These are phyloP conservation scores for Trypanosoma rangeli DNA, from an alignment of 208 protist species.

Conservation along the genomic window DNA sequence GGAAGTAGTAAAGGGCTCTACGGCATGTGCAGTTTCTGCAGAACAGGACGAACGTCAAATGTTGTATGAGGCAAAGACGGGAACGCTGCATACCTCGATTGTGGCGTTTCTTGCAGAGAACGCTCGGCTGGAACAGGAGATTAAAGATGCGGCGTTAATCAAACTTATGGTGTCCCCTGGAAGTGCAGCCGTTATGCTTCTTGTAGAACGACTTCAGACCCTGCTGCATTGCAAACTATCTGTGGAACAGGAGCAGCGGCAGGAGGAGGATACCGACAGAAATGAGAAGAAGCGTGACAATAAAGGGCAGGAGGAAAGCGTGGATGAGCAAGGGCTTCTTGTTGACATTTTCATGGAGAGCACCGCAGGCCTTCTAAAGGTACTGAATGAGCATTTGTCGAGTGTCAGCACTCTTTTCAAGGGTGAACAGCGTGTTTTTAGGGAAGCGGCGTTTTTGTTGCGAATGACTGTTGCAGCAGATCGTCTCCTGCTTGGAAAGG, in stretches of 20 bases:
- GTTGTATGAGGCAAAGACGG: slow-evolving; percentile 26
- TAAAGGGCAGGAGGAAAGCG: slow-evolving; percentile 7
- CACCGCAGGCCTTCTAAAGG: background rate
- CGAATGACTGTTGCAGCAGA: slow-evolving; percentile 17
- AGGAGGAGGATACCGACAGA: background rate
- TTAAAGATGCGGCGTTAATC: slow-evolving; percentile 31
- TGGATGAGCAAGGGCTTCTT: slow-evolving; percentile 12
- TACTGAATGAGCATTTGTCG: slow-evolving; percentile 11
- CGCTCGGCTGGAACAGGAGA: slow-evolving; percentile 43
- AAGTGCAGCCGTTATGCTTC: background rate
- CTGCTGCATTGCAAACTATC: background rate
- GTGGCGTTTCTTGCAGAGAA: slow-evolving; percentile 53
- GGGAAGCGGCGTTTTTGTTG: slow-evolving; percentile 15
- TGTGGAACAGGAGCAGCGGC: background rate
- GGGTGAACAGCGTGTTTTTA: slow-evolving; percentile 6
- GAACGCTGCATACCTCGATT: slow-evolving; percentile 38
- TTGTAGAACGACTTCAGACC: slow-evolving; percentile 13
- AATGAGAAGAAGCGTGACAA: background rate
- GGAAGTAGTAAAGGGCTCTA: slow-evolving; percentile 10
- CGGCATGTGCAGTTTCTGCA: slow-evolving; percentile 10
- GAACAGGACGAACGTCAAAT: slow-evolving; percentile 26
- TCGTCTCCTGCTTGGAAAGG: slow-evolving; percentile 16
- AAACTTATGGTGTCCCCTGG: slow-evolving; percentile 8
- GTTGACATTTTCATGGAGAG: slow-evolving; percentile 10
- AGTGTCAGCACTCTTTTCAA: background rate